A percentile compares a stretch with the other conserved stretches of the same genome.
Conservation (phyloP, 2,329 filamentous ascomycete genomes). For the Diaporthe sp. region DNA sequence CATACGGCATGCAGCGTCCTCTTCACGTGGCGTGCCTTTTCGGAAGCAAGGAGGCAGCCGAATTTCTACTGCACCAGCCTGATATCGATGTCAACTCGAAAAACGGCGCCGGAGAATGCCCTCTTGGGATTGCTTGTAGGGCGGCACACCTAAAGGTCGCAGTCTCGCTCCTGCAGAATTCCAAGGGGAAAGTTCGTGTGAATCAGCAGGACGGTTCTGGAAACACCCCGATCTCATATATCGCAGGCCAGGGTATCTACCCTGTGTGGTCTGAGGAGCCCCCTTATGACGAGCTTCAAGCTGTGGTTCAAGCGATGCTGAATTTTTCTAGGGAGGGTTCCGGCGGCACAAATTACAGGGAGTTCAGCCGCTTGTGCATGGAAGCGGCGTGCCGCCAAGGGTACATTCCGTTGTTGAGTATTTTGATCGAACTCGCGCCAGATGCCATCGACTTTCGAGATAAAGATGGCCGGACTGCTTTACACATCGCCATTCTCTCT, state of each 20-base stretch:
- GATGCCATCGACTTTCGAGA: neutral
- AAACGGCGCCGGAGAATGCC: neutral
- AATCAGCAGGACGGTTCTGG: neutral
- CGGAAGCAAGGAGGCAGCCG: neutral
- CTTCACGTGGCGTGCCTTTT: slow-evolving; percentile 17
- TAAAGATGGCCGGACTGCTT: slow-evolving; percentile 6
- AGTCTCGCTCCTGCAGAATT: slow-evolving; percentile 2
- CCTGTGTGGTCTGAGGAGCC: neutral
- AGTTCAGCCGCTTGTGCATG: slow-evolving; percentile 13
- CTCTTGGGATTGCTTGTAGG: slow-evolving; percentile 12
- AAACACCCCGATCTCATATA: slow-evolving; percentile 3
- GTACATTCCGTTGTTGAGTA: neutral
- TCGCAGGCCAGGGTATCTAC: slow-evolving; percentile 8
- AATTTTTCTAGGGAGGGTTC: neutral
- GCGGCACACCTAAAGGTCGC: slow-evolving; percentile 19
- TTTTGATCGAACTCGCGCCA: neutral
- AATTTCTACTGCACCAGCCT: neutral
- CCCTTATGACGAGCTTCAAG: neutral
- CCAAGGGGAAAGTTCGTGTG: neutral
- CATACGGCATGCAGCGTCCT: slow-evolving; percentile 1
- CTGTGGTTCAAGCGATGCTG: neutral
- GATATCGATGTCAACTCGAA: slow-evolving; percentile 19
- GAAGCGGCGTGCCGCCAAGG: neutral
- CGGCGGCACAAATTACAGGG: neutral
- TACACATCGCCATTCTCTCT: neutral